Conservation (phyloP, 2,329 filamentous ascomycete species). For the Scleromitrula shiraiana region DNA sequence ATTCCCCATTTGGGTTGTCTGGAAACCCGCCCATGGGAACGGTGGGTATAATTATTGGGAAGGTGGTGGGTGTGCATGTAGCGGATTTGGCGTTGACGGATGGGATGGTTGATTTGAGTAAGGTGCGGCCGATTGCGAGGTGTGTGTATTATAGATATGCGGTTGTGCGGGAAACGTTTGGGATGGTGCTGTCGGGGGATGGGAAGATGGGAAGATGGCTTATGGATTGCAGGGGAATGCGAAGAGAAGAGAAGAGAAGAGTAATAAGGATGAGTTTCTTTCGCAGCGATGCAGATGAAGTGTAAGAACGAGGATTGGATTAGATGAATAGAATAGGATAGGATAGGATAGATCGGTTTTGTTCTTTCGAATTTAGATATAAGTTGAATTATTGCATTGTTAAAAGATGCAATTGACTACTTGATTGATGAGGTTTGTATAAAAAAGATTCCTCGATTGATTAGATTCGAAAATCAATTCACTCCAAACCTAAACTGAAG, state of each 20-base stretch:
- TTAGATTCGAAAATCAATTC: too few relatives aligned
- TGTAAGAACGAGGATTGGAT: too few relatives aligned
- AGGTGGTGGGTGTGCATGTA: conserved; percentile 50
- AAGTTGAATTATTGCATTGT: too few relatives aligned
- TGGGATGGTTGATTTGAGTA: conserved; percentile 46
- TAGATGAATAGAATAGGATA: too few relatives aligned
- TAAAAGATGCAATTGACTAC: too few relatives aligned
- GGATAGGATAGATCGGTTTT: too few relatives aligned
- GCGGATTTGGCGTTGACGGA: conserved; percentile 45
- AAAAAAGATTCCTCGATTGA: too few relatives aligned
- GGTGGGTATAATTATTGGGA: conserved; percentile 47
- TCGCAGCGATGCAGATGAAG: too few relatives aligned
- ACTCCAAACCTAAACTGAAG: too few relatives aligned
- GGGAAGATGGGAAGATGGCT: conserved; percentile 24
- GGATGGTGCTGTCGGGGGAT: conserved; percentile 45
- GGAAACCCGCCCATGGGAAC: conserved; percentile 50
- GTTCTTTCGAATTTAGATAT: too few relatives aligned
- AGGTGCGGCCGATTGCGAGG: conserved; percentile 51
- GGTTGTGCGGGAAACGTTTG: conserved; percentile 47
- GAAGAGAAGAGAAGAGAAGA: neutral
- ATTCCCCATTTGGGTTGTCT: conserved; percentile 45
- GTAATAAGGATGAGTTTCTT: too few relatives aligned
- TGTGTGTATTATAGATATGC: conserved; percentile 54
- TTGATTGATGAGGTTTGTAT: too few relatives aligned
- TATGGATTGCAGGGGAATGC: conserved; percentile 34